Percentiles rank a stretch among this genome's conserved stretches.
Evolutionary conservation across 148 eudicot genomes (phyloP).

Genomic region (Rhododendron simsii): DNA sequence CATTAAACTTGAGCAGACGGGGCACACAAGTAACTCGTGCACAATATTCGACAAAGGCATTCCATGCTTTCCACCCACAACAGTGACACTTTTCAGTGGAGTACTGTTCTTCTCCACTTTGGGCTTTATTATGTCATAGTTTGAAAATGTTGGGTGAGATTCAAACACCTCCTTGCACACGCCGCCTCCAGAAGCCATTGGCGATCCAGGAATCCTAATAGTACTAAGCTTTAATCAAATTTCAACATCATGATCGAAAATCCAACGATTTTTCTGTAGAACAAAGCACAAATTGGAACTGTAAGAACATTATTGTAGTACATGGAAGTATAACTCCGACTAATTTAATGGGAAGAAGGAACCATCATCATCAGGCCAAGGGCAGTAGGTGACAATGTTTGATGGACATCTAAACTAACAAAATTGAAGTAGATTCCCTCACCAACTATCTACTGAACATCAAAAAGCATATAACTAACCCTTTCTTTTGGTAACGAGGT

Average conservation of each 20-base stretch:
- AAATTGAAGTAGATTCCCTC: slow-evolving; percentile 15
- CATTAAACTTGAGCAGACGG: slow-evolving; percentile 39
- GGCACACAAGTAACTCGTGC: slow-evolving; percentile 45
- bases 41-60: slow-evolving; percentile 32
- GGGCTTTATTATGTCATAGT: slow-evolving; percentile 12
- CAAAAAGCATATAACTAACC: slow-evolving; percentile 1
- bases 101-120: slow-evolving; percentile 24
- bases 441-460: slow-evolving; percentile 15
- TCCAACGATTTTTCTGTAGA: background rate
- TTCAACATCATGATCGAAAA: background rate
- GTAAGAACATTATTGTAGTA: background rate
- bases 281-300: background rate
- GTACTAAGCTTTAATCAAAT: background rate
- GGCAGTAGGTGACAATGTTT: slow-evolving; percentile 10
- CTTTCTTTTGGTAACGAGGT: background rate
- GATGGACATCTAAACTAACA: slow-evolving; percentile 8
- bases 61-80: slow-evolving; percentile 26
- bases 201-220: background rate
- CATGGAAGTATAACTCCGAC: background rate
- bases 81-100: slow-evolving; percentile 7
- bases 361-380: slow-evolving; percentile 3
- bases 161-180: slow-evolving; percentile 32
- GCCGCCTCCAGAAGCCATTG: slow-evolving; percentile 38
- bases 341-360: background rate
- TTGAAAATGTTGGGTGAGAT: slow-evolving; percentile 28